Base-by-base conservation (phyloP, 2,329 filamentous ascomycete species). In the Ophiocordyceps unilateralis region DNA sequence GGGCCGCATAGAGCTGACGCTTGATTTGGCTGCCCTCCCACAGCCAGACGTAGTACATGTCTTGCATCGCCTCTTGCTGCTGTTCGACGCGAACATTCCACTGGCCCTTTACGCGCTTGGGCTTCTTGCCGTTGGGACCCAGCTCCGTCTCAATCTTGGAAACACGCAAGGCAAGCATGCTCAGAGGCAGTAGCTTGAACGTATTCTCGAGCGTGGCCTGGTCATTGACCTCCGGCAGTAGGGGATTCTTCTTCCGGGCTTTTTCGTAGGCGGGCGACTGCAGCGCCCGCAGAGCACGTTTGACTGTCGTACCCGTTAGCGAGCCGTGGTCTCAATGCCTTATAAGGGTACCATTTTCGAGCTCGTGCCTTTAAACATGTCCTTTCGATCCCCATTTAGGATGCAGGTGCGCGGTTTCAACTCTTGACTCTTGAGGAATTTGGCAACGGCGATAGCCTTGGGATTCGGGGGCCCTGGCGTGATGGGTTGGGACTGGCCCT, bases 31-130 rank as follows among this genome's bases (percentile, higher is more conserved):
- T 79, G 17, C 89, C 89, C 57, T 98, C 91, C 62, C 88, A 96
- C 43, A 98, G 69, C 87, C 89, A 98, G 47, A 89, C 81, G 58
- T 96, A 98, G 69, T 98, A 89, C 71, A 91, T 78, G 34, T 89
- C 83, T 45, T 91, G 84, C 41, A 66, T 67, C 45, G 81, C 81
- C 55, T 96, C 89, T 63, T 98, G 91, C 63, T 98, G 89, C 54
- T 89, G 87, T 64, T 95, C 88, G 51, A 98, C 89, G 58, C 80
- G 81, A 48, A 98, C 91, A 4, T 80, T 94, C 91, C 91, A 98
- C 24, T 91, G 76, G 22, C 91, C 91, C 72, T 98, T 98, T 57
- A 91, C 73, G 43, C 87, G 81, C 72, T 95, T 96, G 49, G 78
- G 74, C 54, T 81, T 79, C 66, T 87, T 85, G 51, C 71, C 64